Conservation (phyloP, 2,329 filamentous ascomycete genomes). For the Zasmidium cellare region DNA sequence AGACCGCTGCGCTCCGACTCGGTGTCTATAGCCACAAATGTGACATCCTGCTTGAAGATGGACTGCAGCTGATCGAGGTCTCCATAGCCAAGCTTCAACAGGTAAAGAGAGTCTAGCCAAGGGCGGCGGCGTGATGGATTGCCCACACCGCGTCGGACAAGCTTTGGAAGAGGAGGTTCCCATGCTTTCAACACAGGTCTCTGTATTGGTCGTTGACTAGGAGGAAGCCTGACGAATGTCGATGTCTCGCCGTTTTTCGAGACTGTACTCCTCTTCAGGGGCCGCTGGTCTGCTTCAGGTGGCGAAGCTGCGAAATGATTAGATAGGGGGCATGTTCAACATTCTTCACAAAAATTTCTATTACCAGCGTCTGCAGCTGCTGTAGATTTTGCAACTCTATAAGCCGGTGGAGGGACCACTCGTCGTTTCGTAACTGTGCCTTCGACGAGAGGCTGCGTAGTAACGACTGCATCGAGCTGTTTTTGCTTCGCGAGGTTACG, state of each 20-base stretch:
- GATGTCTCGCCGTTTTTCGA: no score
- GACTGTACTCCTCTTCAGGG: no score
- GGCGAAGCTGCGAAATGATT: no score
- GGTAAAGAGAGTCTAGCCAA: background rate
- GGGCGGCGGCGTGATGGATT: background rate
- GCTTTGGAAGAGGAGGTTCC: no score
- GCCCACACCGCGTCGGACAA: no score
- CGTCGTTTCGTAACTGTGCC: background rate
- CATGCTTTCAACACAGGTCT: no score
- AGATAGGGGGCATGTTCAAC: no score
- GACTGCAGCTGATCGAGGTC: background rate
- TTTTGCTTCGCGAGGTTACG: background rate
- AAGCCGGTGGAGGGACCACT: background rate
- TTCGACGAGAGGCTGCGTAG: background rate
- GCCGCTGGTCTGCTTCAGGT: no score
- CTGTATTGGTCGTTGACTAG: no score
- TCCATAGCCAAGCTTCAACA: background rate
- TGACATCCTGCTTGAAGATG: background rate
- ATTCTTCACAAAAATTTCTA: no score
- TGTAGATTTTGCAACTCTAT: background rate
- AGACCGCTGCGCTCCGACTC: constrained; percentile 70
- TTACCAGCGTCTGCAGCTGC: background rate
- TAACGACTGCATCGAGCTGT: background rate
- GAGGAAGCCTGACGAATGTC: no score
- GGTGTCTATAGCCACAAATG: constrained; percentile 73